phyloP scores from a whole-genome alignment of 2,329 filamentous ascomycete genomes.

The Cryphonectria naterciae region DNA sequence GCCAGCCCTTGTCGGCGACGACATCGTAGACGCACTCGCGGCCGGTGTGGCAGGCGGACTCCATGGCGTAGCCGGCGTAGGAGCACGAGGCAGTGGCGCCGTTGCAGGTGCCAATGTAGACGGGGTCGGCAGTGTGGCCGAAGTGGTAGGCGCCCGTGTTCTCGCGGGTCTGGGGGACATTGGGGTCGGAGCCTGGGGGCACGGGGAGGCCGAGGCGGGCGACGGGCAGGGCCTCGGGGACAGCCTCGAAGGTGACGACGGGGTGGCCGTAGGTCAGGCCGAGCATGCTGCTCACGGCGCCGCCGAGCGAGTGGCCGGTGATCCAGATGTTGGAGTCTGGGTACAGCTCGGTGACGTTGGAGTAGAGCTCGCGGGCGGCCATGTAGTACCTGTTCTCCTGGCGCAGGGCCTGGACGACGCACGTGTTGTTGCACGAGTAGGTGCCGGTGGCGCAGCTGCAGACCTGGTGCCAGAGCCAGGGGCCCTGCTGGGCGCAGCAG shows the following conservation, averaged over 20 bases:
- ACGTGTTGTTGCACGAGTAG: conserved; percentile 91
- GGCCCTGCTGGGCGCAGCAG: conserved; percentile 92
- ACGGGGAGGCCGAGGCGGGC: conserved; percentile 81
- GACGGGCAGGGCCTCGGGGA: conserved; percentile 87
- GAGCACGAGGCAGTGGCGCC: conserved; percentile 87
- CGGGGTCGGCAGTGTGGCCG: conserved; percentile 92
- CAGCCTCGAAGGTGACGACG: conserved; percentile 89
- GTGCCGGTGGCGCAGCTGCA: conserved; percentile 89
- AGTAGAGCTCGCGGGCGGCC: conserved; percentile 85
- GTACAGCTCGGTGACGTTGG: conserved; percentile 89
- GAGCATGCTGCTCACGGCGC: conserved; percentile 84
- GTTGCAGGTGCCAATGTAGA: conserved; percentile 93
- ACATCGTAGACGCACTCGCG: conserved; percentile 90
- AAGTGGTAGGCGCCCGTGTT: conserved; percentile 86
- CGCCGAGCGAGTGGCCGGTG: conserved; percentile 89
- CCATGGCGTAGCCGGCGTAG: conserved; percentile 89
- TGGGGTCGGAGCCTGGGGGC: conserved; percentile 76
- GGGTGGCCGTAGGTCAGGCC: conserved; percentile 90
- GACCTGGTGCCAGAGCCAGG: conserved; percentile 86
- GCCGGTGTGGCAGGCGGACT: conserved; percentile 90
- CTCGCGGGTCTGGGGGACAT: conserved; percentile 69
- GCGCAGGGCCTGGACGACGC: conserved; percentile 73
- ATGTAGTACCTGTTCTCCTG: conserved; percentile 92
- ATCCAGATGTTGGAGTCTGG: conserved; percentile 86
- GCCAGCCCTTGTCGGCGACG: conserved; percentile 88